phyloP scores from a whole-genome alignment of 306 rosid genomes.

The Cicer pinnatifidum region DNA sequence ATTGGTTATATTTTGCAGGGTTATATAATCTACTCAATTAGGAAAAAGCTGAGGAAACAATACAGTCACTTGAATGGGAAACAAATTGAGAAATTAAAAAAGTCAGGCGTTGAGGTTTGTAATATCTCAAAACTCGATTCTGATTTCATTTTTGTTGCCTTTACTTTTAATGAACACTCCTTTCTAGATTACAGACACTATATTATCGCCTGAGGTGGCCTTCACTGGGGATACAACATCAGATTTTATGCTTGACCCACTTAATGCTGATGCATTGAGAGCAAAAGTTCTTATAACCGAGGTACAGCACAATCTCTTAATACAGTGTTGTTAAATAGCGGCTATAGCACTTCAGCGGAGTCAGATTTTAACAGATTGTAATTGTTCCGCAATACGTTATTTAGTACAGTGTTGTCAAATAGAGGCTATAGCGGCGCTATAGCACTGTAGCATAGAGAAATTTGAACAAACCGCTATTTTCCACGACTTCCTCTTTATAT shows the following conservation, averaged over 20 bases:
- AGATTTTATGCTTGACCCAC: constrained; percentile 90
- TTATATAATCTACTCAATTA: constrained; percentile 83
- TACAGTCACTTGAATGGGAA: constrained; percentile 84
- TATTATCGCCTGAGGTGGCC: constrained; percentile 95
- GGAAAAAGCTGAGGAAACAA: constrained; percentile 92
- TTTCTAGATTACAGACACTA: constrained; percentile 79
- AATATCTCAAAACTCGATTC: constrained; percentile 26
- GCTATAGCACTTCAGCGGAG: too few species aligned
- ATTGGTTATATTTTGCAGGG: constrained; percentile 62
- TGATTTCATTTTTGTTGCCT: constrained; percentile 25
- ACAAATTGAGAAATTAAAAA: constrained; percentile 94
- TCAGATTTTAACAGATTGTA: too few species aligned
- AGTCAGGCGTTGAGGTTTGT: constrained; percentile 90
- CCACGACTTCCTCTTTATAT: not conserved
- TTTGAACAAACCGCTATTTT: too few species aligned
- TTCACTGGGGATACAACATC: constrained; percentile 92
- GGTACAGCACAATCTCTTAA: constrained; percentile 52
- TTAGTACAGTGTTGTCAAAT: too few species aligned
- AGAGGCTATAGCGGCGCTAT: too few species aligned
- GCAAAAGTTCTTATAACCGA: constrained; percentile 97
- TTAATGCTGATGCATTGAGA: constrained; percentile 92
- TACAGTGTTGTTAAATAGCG: not conserved
- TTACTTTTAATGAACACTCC: constrained; percentile 42
- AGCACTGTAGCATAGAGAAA: too few species aligned
- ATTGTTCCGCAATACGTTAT: too few species aligned